Conservation (phyloP, 1,284 basidiomycete genomes). For the Heliocybe sulcata region DNA sequence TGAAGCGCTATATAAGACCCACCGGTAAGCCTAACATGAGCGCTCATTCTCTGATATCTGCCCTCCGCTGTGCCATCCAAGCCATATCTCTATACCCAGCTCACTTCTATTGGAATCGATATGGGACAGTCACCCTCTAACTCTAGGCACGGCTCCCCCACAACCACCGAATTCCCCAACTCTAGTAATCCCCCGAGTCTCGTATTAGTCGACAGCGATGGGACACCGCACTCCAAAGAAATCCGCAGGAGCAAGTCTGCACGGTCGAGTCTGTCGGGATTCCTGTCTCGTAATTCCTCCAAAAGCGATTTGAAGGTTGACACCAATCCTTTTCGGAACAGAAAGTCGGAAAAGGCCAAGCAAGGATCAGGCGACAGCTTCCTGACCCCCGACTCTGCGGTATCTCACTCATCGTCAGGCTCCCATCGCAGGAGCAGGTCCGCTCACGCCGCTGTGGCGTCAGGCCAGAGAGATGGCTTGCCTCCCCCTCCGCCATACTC, state of each 20-base stretch:
- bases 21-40: no score
- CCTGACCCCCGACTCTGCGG: background rate
- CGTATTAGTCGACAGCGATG: background rate
- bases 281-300: no score
- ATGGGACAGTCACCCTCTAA: background rate
- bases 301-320: background rate
- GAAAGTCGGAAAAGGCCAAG: background rate
- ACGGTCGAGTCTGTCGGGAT: background rate
- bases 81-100: no score
- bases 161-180: background rate
- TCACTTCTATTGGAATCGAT: background rate
- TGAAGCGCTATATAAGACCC: no score
- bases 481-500: constrained; percentile 14
- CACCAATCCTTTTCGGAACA: background rate
- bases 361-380: background rate
- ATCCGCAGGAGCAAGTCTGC: background rate
- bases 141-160: background rate
- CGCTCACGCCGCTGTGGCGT: constrained; percentile 8
- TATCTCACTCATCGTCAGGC: constrained; percentile 1
- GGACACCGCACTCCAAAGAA: background rate
- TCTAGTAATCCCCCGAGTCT: background rate
- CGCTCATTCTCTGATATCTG: background rate
- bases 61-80: no score
- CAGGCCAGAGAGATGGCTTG: background rate
- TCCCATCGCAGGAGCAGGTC: constrained; percentile 14